Percentiles rank a stretch among this genome's conserved stretches.
These are phyloP conservation scores for Volvox reticuliferus DNA, from an alignment of 139 green algal genomes.

Conservation along the genomic window DNA sequence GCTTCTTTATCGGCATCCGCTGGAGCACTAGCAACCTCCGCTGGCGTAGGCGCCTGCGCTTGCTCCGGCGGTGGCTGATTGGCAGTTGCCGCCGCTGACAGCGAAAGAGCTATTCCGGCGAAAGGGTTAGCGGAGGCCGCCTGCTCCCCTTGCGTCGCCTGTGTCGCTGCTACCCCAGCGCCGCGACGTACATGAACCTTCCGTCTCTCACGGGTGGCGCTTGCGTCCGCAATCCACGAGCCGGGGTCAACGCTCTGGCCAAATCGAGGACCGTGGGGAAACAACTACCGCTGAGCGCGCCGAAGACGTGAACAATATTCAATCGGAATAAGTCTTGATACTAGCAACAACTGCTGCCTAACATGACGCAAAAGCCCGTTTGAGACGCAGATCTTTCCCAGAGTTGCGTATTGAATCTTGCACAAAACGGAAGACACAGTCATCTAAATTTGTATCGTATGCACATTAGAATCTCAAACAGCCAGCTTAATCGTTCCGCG, in stretches of 20 bases:
- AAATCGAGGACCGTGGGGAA: not conserved
- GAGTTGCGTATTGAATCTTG: too few species aligned
- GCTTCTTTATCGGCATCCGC: not conserved
- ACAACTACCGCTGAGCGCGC: too few species aligned
- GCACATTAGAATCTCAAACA: too few species aligned
- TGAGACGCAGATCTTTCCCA: too few species aligned
- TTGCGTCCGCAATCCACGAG: conserved; percentile 15
- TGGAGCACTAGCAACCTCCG: not conserved
- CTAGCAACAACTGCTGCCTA: too few species aligned
- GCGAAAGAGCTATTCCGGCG: conserved; percentile 28
- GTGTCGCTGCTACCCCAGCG: not conserved
- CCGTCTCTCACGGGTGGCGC: conserved; percentile 9
- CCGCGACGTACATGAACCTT: conserved; percentile 37
- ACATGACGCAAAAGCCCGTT: too few species aligned
- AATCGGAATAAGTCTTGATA: too few species aligned
- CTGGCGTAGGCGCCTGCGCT: not conserved
- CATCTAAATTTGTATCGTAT: too few species aligned
- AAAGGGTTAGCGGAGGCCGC: not conserved
- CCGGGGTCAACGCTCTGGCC: conserved; percentile 46
- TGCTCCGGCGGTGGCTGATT: not conserved
- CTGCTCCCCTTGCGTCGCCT: not conserved
- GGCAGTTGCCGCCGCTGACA: not conserved
- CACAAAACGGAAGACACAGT: too few species aligned
- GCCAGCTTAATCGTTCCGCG: too few species aligned
- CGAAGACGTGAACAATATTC: too few species aligned